phyloP scores from a whole-genome alignment of 345 rosid genomes.

The Eutrema yunnanense region DNA sequence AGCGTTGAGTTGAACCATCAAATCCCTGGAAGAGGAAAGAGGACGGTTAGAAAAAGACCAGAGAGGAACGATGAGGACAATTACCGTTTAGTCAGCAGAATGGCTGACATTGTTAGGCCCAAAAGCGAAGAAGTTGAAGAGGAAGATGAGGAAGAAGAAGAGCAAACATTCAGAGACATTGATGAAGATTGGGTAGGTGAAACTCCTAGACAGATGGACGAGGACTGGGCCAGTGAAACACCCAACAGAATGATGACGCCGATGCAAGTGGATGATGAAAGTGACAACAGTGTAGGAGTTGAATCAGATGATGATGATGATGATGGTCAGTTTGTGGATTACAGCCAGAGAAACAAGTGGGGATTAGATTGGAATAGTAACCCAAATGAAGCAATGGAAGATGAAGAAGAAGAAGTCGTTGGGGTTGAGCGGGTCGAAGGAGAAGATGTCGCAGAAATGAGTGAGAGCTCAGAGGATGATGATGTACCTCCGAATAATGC shows the following conservation, averaged over 20 bases:
- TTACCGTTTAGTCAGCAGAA: slow-evolving; percentile 17
- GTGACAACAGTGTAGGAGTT: slow-evolving; percentile 55
- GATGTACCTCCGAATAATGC: slow-evolving; percentile 32
- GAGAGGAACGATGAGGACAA: slow-evolving; percentile 45
- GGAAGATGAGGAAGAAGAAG: slow-evolving; percentile 26
- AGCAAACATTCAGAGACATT: slow-evolving; percentile 22
- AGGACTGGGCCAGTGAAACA: slow-evolving; percentile 25
- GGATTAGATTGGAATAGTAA: slow-evolving; percentile 36
- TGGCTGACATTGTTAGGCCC: slow-evolving; percentile 20
- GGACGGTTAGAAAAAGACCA: slow-evolving; percentile 78
- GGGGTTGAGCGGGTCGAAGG: slow-evolving; percentile 30
- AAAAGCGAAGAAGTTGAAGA: slow-evolving; percentile 19
- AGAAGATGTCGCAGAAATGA: slow-evolving; percentile 44
- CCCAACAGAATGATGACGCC: slow-evolving; percentile 31
- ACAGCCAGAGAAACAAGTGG: slow-evolving; percentile 53
- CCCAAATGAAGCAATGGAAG: slow-evolving; percentile 48
- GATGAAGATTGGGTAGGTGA: slow-evolving; percentile 28
- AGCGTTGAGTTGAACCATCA: slow-evolving; percentile 45
- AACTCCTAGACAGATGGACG: slow-evolving; percentile 29
- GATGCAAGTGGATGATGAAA: slow-evolving; percentile 47
- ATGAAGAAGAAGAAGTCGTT: slow-evolving; percentile 24
- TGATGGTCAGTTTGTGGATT: slow-evolving; percentile 45
- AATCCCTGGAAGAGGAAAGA: slow-evolving; percentile 60
- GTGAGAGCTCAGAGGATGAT: slow-evolving; percentile 44
- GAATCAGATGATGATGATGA: slow-evolving; percentile 51